Evolutionary conservation across 2,329 filamentous ascomycete species (phyloP).

Genomic region (Neophaeococcomyces mojaviensis): DNA sequence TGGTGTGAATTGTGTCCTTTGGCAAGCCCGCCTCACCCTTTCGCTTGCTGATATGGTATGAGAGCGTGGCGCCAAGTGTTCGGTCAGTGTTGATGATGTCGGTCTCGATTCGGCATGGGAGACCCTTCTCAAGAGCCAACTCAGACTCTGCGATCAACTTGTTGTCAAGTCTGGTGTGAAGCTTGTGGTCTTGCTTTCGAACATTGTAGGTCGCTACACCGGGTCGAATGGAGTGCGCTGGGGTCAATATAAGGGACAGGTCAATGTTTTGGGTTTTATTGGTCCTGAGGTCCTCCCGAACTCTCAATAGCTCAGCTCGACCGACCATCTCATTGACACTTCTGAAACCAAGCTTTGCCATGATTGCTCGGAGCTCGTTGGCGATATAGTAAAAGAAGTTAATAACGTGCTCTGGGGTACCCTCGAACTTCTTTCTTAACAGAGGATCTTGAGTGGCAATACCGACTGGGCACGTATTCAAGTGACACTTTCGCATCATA

Average conservation of each 20-base stretch:
- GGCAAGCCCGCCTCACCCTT: slow-evolving; percentile 85
- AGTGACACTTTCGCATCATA: slow-evolving; percentile 76
- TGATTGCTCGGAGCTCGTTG: slow-evolving; percentile 92
- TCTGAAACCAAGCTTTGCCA: slow-evolving; percentile 90
- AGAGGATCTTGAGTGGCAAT: slow-evolving; percentile 96
- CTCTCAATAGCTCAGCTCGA: slow-evolving; percentile 75
- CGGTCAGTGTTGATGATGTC: slow-evolving; percentile 96
- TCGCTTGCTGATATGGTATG: slow-evolving; percentile 89
- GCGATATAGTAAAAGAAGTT: slow-evolving; percentile 99
- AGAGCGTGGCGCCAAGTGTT: slow-evolving; percentile 84
- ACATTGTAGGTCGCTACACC: slow-evolving; percentile 96
- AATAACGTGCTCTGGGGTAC: slow-evolving; percentile 91
- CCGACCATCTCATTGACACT: slow-evolving; percentile 98
- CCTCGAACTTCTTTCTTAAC: slow-evolving; percentile 84
- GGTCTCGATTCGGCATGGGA: slow-evolving; percentile 88
- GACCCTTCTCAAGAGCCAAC: slow-evolving; percentile 84
- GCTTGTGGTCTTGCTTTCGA: slow-evolving; percentile 90
- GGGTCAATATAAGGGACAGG: slow-evolving; percentile 82
- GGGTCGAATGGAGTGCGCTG: slow-evolving; percentile 89
- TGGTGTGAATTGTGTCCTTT: slow-evolving; percentile 88
- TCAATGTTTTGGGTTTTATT: slow-evolving; percentile 90
- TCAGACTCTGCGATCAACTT: slow-evolving; percentile 95
- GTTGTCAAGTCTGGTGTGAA: slow-evolving; percentile 90
- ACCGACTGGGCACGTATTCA: slow-evolving; percentile 80
- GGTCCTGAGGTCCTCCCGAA: slow-evolving; percentile 80